Conservation (phyloP, 1,284 basidiomycete species). For the Abortiporus biennis region DNA sequence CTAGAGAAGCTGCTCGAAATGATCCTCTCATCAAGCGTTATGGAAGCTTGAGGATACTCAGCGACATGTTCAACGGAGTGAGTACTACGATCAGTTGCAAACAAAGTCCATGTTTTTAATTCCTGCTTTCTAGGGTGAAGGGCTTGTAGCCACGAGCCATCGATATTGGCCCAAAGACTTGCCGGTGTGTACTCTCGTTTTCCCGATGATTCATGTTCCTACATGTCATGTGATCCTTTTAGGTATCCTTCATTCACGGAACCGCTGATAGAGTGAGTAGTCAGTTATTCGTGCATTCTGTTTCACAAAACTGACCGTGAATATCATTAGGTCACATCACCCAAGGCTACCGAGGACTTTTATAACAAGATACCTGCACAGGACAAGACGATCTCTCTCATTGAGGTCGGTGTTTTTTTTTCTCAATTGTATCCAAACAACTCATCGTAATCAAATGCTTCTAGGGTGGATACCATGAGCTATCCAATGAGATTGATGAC, state of each 20-base stretch:
- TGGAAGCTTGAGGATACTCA: conserved; percentile 60
- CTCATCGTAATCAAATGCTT: neutral
- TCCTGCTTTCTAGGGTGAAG: conserved; percentile 45
- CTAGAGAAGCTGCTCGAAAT: conserved; percentile 48
- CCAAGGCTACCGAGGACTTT: conserved; percentile 55
- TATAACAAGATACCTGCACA: conserved; percentile 49
- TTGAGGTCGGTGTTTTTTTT: conserved; percentile 37
- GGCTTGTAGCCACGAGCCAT: conserved; percentile 45
- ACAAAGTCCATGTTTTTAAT: no score
- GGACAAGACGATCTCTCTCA: conserved; percentile 59
- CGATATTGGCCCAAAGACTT: conserved; percentile 67
- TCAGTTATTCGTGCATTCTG: conserved; percentile 4
- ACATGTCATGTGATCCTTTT: conserved; percentile 37
- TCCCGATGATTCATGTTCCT: neutral
- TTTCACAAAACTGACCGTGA: neutral
- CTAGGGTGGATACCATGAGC: conserved; percentile 76
- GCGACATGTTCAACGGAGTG: conserved; percentile 73
- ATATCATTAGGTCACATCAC: conserved; percentile 49
- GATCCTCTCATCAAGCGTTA: conserved; percentile 64
- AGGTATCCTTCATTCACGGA: conserved; percentile 78
- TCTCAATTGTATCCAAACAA: neutral
- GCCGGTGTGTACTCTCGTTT: no score
- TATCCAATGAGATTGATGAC: conserved; percentile 75
- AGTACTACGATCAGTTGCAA: conserved; percentile 15
- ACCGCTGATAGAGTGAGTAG: conserved; percentile 57